Conservation (phyloP, 495 filamentous ascomycete species). For the Evernia prunastri region DNA sequence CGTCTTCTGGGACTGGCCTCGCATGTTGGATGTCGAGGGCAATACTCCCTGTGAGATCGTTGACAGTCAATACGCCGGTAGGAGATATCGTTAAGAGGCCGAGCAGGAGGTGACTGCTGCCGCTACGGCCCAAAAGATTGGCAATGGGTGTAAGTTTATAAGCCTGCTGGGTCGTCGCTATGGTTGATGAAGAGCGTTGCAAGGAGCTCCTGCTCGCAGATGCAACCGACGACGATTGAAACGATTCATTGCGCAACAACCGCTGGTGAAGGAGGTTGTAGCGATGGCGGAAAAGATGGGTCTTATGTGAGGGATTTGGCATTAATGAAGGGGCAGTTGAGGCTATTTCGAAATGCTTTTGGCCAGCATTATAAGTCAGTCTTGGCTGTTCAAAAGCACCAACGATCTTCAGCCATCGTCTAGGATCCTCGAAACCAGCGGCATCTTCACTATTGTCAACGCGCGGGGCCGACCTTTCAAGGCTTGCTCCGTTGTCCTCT, state of each 20-base stretch:
- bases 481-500: constrained; percentile 55
- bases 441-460: constrained; percentile 54
- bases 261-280: constrained; percentile 88
- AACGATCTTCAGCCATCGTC: constrained; percentile 72
- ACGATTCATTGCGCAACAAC: constrained; percentile 84
- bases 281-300: constrained; percentile 75
- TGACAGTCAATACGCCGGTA: constrained; percentile 73
- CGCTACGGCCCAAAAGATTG: constrained; percentile 85
- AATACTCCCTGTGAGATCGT: constrained; percentile 82
- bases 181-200: constrained; percentile 51
- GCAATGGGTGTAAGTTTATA: constrained; percentile 91
- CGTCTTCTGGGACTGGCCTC: constrained; percentile 72
- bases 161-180: constrained; percentile 48
- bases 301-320: constrained; percentile 74
- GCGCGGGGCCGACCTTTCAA: constrained; percentile 54
- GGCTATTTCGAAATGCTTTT: constrained; percentile 83
- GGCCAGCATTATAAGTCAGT: constrained; percentile 72
- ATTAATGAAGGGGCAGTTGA: constrained; percentile 67
- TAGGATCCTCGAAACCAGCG: constrained; percentile 51
- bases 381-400: constrained; percentile 82
- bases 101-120: constrained; percentile 77
- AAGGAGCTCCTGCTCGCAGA: constrained; percentile 31
- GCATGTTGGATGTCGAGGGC: constrained; percentile 76
- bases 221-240: constrained; percentile 56
- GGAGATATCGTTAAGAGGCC: constrained; percentile 77